These are phyloP conservation scores for Pelargonium cotyledonis DNA, from an alignment of 441 rosid genomes.

Conservation along the genomic window DNA sequence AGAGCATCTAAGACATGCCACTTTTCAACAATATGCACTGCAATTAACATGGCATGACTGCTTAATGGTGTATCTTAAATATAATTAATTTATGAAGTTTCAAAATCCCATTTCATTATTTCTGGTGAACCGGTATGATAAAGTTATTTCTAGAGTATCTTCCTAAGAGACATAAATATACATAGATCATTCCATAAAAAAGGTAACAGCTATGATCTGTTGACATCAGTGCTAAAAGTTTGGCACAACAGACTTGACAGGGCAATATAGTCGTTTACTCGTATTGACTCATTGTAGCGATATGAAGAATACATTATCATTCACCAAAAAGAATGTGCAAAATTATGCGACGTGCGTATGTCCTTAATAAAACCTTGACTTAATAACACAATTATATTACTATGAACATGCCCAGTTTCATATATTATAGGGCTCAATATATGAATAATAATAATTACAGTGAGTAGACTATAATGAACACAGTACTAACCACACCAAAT, in stretches of 20 bases:
- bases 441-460: too few relatives aligned
- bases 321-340: neutral
- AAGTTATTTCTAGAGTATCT: neutral
- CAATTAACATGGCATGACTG: slow-evolving; percentile 17
- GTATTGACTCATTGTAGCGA: neutral
- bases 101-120: neutral
- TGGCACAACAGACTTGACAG: neutral
- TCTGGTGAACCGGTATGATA: neutral
- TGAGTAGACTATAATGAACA: too few relatives aligned
- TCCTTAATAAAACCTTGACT: neutral
- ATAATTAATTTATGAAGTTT: neutral
- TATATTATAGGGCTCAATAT: too few relatives aligned
- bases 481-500: too few relatives aligned
- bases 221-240: neutral
- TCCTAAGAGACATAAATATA: slow-evolving; percentile 3
- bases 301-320: neutral
- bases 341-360: neutral
- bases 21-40: slow-evolving; percentile 92
- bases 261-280: neutral
- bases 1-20: slow-evolving; percentile 85
- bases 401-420: too few relatives aligned
- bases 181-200: neutral
- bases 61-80: neutral
- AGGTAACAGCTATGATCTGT: neutral
- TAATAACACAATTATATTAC: too few relatives aligned